A percentile compares a stretch with the other conserved stretches of the same genome.
Evolutionary conservation across 1,284 basidiomycete genomes (phyloP).

Genomic region (Clitocybe nebularis): DNA sequence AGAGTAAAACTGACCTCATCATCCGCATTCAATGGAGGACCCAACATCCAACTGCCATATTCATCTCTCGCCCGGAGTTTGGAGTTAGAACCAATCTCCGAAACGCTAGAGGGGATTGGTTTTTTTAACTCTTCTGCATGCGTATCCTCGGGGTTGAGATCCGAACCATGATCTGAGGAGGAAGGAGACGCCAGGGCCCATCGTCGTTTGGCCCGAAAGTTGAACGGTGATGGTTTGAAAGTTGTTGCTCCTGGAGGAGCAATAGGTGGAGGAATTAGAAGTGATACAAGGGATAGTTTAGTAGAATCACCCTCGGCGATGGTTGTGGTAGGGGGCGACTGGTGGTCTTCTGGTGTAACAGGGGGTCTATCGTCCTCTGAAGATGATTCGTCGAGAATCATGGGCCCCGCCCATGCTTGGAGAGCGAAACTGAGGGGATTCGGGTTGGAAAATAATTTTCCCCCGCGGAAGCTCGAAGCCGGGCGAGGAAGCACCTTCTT

Average conservation of each 20-base stretch:
- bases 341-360: slow-evolving; percentile 47
- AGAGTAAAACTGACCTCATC: slow-evolving; percentile 20
- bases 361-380: slow-evolving; percentile 47
- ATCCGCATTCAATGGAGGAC: too few species aligned
- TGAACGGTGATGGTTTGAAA: slow-evolving; percentile 34
- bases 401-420: slow-evolving; percentile 41
- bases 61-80: too few species aligned
- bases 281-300: slow-evolving; percentile 12
- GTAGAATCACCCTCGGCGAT: slow-evolving; percentile 17
- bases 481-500: slow-evolving; percentile 35
- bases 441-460: slow-evolving; percentile 39
- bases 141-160: too few species aligned
- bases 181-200: slow-evolving; percentile 25
- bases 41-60: too few species aligned
- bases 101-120: too few species aligned
- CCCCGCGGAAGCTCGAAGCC: slow-evolving; percentile 31
- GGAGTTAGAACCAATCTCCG: too few species aligned
- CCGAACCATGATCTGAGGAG: too few species aligned
- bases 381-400: slow-evolving; percentile 35
- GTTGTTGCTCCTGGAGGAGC: slow-evolving; percentile 30
- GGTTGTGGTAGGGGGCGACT: slow-evolving; percentile 27
- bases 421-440: slow-evolving; percentile 43
- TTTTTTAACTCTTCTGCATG: too few species aligned
- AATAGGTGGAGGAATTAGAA: slow-evolving; percentile 16
- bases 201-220: slow-evolving; percentile 34